Base-by-base conservation (phyloP, 108 stramenopile genomes). In the Pseudonitzschia pungens region DNA sequence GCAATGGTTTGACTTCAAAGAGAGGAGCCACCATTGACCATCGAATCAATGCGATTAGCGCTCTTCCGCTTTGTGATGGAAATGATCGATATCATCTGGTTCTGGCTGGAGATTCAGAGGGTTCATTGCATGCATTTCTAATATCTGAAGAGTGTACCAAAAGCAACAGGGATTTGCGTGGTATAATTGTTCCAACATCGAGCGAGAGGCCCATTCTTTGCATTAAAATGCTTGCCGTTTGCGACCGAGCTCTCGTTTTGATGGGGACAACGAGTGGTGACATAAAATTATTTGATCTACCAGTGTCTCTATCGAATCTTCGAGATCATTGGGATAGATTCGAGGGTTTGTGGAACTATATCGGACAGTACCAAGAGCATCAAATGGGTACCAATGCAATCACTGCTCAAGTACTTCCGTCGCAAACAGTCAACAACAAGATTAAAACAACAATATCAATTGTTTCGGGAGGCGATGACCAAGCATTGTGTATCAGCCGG, bases 391-490 rank as follows among this genome's bases (percentile, higher is more conserved):
- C 85, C 29, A 93, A 93, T 70, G 66, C 83, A 32, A 74, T 93
- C 10, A 68, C 73, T 70, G 71, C 70, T 10, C 27, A 63, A n/a
- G 18, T 64, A 15, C 36, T 62, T 4, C 22, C 59, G 16, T 8
- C 53, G 40, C 14, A 33, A 4, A 44, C 2, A 0, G 68, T 45
- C 43, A 21, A 42, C 0, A 65, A 43, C 31, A 56, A 60, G 43
- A 48, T 27, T 0, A 52, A 2, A 32, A 28, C 64, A 20, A 54
- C 22, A 33, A 28, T 85, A 41, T 53, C 76, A 14, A 50, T 88
- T 33, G 77, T 74, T 66, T 78, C 79, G 9, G 89, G 85, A 12
- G 89, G 92, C n/a, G 92, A 93, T 59, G 92, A 93, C 59, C 89
- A 93, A 81, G 60, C 89, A 32, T 27, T 84, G 68, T 56, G 45